Evolutionary conservation across 768 basidiomycete species (phyloP), one percentile per base, ranked within the genome.

Genomic region (Kondoa subrosea): DNA sequence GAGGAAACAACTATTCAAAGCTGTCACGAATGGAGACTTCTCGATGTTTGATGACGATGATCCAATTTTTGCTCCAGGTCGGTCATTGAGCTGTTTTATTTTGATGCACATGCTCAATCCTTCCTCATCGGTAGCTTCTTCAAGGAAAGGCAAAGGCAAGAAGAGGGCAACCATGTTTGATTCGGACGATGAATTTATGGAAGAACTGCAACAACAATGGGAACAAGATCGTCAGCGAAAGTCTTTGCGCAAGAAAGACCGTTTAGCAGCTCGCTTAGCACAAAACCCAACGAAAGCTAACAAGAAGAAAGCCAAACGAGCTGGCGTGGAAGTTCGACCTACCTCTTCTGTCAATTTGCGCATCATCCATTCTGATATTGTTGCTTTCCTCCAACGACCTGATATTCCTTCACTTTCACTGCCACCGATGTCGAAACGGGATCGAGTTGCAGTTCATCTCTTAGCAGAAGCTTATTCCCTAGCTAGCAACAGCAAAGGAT

Each of bases 391-490:
- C 0, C 80, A 88, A 70, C 69, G 82, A 0, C 81, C 82, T 4
- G 82, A 81, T 0, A 79, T 80, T 4, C 56, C 64, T 56, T 81
- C 80, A 3, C 83, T 93, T 81, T 77, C 81, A 8, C 79, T 93
- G 0, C 91, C 91, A 1, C 87, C 92, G 8, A 85, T 88, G 79
- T 80, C 83, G 68, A 89, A 87, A 78, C 80, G 79, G 67, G 82
- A 82, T 70, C 80, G 92, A 71, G 85, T 83, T 78, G 78, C 78
- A 57, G 81, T 91, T 0, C 92, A 97, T 74, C 82, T 88, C 74
- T 77, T 95, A 73, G 90, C 90, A n/a, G 65, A 74, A 8, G 84
- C 83, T 68, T 95, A 93, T 75, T 82, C 82, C 25, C 68, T 97
- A 76, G 87, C 85, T 78, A 90, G 75, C 70, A 72, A 81, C 70